These are phyloP conservation scores for Penicillium diatomitis DNA, from an alignment of 495 filamentous ascomycete species.

Conservation along the genomic window DNA sequence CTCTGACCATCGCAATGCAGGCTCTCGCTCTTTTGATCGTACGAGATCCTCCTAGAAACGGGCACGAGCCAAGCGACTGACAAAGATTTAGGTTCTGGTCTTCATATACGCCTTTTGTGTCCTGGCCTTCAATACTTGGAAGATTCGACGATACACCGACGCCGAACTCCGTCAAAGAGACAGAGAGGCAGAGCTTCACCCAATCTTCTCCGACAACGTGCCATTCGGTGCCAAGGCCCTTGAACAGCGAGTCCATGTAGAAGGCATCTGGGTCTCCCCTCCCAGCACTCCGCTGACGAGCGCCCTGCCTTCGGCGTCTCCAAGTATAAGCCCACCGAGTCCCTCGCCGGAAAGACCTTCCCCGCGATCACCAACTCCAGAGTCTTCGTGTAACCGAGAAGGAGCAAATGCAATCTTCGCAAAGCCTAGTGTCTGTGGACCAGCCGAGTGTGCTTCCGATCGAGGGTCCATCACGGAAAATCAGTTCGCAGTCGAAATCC, in stretches of 20 bases:
- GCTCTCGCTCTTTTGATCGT: constrained; percentile 40
- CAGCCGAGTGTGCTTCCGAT: no score
- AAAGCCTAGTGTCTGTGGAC: no score
- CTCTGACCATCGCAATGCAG: constrained; percentile 18
- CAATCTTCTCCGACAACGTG: constrained; percentile 47
- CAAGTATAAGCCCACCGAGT: constrained; percentile 10
- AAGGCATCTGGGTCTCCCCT: constrained; percentile 81
- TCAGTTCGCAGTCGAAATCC: no score
- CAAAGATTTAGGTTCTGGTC: constrained; percentile 31
- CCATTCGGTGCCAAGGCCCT: constrained; percentile 88
- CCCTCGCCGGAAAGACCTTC: constrained; percentile 1
- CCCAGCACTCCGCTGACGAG: constrained; percentile 39
- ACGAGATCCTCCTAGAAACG: background rate
- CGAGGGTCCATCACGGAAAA: no score
- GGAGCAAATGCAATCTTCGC: no score
- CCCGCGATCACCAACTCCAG: background rate
- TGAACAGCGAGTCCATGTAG: constrained; percentile 74
- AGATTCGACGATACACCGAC: constrained; percentile 53
- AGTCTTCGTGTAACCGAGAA: background rate
- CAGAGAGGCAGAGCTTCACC: constrained; percentile 20
- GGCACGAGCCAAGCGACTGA: constrained; percentile 20
- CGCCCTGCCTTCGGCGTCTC: constrained; percentile 14
- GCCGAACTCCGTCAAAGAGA: constrained; percentile 56
- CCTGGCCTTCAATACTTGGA: constrained; percentile 50
- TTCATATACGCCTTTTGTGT: constrained; percentile 36